Conservation (phyloP, 805 yeast species). For the Nakazawaea laoshanensis region DNA sequence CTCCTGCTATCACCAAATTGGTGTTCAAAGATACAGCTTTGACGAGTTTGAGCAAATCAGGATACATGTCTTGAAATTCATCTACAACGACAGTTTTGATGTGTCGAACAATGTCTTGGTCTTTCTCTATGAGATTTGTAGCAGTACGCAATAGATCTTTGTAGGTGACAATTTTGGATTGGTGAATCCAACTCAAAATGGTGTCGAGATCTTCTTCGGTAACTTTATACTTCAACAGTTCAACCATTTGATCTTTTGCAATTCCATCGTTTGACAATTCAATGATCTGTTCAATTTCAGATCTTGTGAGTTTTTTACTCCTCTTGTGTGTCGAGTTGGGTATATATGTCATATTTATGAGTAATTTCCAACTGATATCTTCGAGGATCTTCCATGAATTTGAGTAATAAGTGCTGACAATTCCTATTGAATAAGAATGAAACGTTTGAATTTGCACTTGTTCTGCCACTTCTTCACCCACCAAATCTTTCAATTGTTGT, state of each 20-base stretch:
- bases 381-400: conserved; percentile 35
- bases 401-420: conserved; percentile 30
- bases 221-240: not conserved
- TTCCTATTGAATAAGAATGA: conserved; percentile 50
- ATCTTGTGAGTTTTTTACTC: conserved; percentile 1
- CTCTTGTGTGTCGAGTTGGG: not conserved
- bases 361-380: conserved; percentile 43
- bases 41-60: conserved; percentile 37
- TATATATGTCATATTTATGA: conserved; percentile 22
- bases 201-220: not conserved
- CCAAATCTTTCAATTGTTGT: conserved; percentile 18
- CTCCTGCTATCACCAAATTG: conserved; percentile 65
- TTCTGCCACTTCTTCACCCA: conserved; percentile 25
- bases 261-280: conserved; percentile 2
- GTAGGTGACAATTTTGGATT: conserved; percentile 10
- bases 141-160: conserved; percentile 4
- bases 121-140: not conserved
- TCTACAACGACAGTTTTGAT: conserved; percentile 48
- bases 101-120: conserved; percentile 14
- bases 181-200: conserved; percentile 6
- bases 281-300: conserved; percentile 6
- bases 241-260: conserved; percentile 1
- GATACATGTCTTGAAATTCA: conserved; percentile 67
- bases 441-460: conserved; percentile 45
- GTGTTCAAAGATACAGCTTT: conserved; percentile 26